Base-by-base conservation (phyloP, 169 alveolate species). In the Babesia sp. region DNA sequence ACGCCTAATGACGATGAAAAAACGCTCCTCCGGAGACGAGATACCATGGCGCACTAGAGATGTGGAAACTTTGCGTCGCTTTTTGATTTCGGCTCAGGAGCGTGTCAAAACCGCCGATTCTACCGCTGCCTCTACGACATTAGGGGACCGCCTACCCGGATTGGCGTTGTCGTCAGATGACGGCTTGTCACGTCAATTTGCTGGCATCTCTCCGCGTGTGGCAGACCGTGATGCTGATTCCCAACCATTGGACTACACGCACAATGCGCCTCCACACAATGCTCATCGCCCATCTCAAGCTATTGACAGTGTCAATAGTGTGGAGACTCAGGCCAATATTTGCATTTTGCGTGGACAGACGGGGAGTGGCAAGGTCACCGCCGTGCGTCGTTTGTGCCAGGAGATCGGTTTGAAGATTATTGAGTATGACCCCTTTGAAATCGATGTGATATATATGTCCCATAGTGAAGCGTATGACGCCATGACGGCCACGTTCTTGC, bases 381-480 rank as follows among this genome's bases (percentile, higher is more conserved):
- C 87, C 34, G 70, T 79, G 41, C 73, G 76, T n/a, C 71, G 66
- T 31, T 51, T 79, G 16, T 79, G 83, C 34, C 22, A 42, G 18
- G 63, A 55, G 36, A 48, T 69, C 50, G 78, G 79, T n/a, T 29
- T 79, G 33, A 70, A 66, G 26, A 22, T 79, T 7, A 64, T 79
- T 16, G 87, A 71, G 45, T 79, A 79, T 45, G 87, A 79, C 71
- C 87, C 85, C 0, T 79, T 79, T 39, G 78, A 79, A 26, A 57
- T 9, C 20, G 74, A 39, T 29, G 64, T 61, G 26, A 66, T 72
- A 14, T 34, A 64, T 20, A 33, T 31, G 37, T 0, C 51, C 6
- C 50, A 48, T 0, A 41, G 59, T 42, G 63, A 42, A 41, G 45
- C 56, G 22, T 41, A 60, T 7, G 87, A 79, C 26, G 70, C 60